These are phyloP conservation scores for Vanderwaltozyma verrucispora DNA, from an alignment of 805 yeast species.

Conservation along the genomic window DNA sequence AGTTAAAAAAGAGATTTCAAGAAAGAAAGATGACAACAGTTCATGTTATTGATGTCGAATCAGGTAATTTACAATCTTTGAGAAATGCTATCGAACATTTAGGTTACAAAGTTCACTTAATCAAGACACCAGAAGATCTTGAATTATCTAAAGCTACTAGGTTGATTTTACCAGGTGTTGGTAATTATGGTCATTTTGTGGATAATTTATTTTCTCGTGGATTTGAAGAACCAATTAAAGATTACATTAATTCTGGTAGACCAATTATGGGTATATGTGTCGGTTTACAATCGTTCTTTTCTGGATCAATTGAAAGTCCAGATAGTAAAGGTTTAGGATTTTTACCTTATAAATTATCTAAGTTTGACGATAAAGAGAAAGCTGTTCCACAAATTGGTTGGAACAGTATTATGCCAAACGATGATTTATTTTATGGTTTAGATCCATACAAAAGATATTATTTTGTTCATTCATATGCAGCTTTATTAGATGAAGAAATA, in stretches of 20 bases:
- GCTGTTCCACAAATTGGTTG: conserved; percentile 97
- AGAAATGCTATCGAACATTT: conserved; percentile 73
- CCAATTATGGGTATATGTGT: conserved; percentile 97
- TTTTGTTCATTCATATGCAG: conserved; percentile 93
- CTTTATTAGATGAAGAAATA: conserved; percentile 37
- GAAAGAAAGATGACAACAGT: conserved; percentile 12
- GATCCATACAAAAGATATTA: conserved; percentile 66
- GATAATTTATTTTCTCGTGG: conserved; percentile 51
- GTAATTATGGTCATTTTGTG: conserved; percentile 92
- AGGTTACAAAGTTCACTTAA: conserved; percentile 59
- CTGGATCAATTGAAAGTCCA: conserved; percentile 66
- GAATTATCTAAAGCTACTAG: conserved; percentile 35
- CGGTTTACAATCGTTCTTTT: conserved; percentile 81
- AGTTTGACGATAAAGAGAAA: conserved; percentile 54
- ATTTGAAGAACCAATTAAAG: conserved; percentile 52
- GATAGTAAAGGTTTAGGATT: conserved; percentile 50
- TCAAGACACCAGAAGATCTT: conserved; percentile 50
- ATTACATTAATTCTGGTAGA: conserved; percentile 65
- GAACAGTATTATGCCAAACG: conserved; percentile 43
- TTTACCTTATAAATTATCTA: conserved; percentile 42
- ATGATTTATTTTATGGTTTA: conserved; percentile 45
- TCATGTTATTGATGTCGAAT: conserved; percentile 80
- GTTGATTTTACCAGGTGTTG: conserved; percentile 91
- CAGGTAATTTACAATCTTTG: conserved; percentile 87
- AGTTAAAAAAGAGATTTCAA: too few species aligned